Percentiles rank a stretch among this genome's conserved stretches.
Conservation (phyloP, 495 filamentous ascomycete species). For the Hyaloscypha variabilis region DNA sequence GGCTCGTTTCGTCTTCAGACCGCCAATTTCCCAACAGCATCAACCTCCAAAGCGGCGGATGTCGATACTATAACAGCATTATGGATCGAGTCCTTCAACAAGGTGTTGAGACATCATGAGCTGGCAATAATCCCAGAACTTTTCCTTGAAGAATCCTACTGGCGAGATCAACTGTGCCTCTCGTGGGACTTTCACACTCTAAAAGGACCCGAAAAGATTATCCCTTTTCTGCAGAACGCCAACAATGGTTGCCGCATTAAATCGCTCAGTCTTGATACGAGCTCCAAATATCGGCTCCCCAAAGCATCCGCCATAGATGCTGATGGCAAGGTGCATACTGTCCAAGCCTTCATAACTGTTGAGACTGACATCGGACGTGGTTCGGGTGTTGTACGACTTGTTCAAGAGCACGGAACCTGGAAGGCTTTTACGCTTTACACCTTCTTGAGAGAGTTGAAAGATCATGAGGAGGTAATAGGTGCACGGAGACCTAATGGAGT, state of each 20-base stretch:
- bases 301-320: conserved; percentile 45
- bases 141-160: conserved; percentile 60
- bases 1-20: conserved; percentile 58
- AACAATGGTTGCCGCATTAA: conserved; percentile 30
- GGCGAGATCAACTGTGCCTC: conserved; percentile 57
- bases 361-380: conserved; percentile 52
- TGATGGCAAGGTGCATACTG: conserved; percentile 31
- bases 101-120: conserved; percentile 42
- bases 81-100: conserved; percentile 52
- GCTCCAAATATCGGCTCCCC: conserved; percentile 49
- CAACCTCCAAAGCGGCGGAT: conserved; percentile 41
- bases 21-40: conserved; percentile 42
- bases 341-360: conserved; percentile 28
- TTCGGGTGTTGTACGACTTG: conserved; percentile 53
- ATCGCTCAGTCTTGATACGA: conserved; percentile 46
- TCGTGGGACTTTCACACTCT: conserved; percentile 57
- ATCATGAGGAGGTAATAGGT: conserved; percentile 49
- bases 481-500: conserved; percentile 49
- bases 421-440: conserved; percentile 62
- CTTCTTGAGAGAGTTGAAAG: conserved; percentile 51
- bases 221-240: conserved; percentile 38
- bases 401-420: conserved; percentile 50
- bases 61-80: conserved; percentile 45
- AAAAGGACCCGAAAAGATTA: conserved; percentile 48
- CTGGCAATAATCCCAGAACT: conserved; percentile 40